A percentile compares a stretch with the other conserved stretches of the same genome.
These are phyloP conservation scores for Strobilomyces dryophilus DNA, from an alignment of 768 basidiomycete genomes.

Conservation along the genomic window DNA sequence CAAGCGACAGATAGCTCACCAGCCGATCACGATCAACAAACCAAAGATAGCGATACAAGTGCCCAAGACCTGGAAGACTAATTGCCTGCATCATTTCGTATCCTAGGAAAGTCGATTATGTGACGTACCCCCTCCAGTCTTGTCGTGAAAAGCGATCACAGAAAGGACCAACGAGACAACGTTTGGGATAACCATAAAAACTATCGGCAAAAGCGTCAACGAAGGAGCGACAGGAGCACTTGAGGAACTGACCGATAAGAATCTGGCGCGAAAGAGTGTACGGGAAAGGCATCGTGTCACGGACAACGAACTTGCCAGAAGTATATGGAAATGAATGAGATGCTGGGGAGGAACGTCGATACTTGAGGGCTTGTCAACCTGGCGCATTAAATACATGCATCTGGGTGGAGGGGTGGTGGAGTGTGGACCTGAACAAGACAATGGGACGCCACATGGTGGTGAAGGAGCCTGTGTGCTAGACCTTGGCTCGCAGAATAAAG, in stretches of 20 bases:
- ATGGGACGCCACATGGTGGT: constrained; percentile 5
- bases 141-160: constrained; percentile 12
- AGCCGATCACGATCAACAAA: constrained; percentile 12
- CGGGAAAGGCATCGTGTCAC: constrained; percentile 27
- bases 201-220: constrained; percentile 13
- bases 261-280: constrained; percentile 18
- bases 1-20: constrained; percentile 10
- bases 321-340: constrained; percentile 4
- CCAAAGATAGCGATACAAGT: constrained; percentile 11
- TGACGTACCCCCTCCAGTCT: constrained; percentile 22
- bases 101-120: not conserved
- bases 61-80: constrained; percentile 22
- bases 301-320: constrained; percentile 12
- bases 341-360: not conserved
- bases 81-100: not conserved
- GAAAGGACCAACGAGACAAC: constrained; percentile 14
- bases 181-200: constrained; percentile 12
- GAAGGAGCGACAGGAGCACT: not conserved
- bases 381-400: constrained; percentile 14
- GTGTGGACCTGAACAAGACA: constrained; percentile 1
- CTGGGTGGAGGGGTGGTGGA: not conserved
- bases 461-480: not conserved
- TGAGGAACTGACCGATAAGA: constrained; percentile 16
- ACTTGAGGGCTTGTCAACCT: not conserved
- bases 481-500: not conserved